A percentile compares a stretch with the other conserved stretches of the same genome.
Conservation (phyloP, 2,329 filamentous ascomycete genomes). For the Alternaria arborescens region DNA sequence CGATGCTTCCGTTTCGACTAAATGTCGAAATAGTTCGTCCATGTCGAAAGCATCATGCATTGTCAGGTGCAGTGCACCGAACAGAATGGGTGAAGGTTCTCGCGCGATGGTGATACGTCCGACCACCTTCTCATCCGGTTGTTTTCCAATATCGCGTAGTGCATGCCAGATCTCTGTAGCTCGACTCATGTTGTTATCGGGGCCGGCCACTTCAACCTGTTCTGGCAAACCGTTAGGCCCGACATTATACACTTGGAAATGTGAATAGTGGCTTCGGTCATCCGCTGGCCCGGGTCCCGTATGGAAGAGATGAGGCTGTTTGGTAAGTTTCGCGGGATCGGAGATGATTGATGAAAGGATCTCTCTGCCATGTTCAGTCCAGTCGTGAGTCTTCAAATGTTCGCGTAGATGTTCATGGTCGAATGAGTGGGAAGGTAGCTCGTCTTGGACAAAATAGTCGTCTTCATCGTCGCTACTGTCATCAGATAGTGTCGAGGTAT, state of each 20-base stretch:
- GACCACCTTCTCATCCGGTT: conserved; percentile 55
- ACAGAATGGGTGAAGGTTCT: conserved; percentile 68
- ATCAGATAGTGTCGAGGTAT: conserved; percentile 47
- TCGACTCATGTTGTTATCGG: conserved; percentile 47
- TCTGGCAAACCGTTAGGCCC: conserved; percentile 56
- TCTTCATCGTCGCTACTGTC: conserved; percentile 49
- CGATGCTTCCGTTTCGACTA: conserved; percentile 59
- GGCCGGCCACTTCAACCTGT: conserved; percentile 44
- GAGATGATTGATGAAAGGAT: conserved; percentile 56
- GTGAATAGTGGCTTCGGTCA: conserved; percentile 56
- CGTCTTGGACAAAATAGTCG: conserved; percentile 50
- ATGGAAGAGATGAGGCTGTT: conserved; percentile 55
- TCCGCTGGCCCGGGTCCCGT: conserved; percentile 52
- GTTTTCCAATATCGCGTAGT: conserved; percentile 46
- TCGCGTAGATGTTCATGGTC: conserved; percentile 56
- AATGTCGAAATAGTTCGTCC: conserved; percentile 65
- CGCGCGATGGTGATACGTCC: conserved; percentile 69
- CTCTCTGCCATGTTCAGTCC: conserved; percentile 52
- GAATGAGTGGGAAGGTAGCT: conserved; percentile 52
- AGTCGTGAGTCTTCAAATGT: conserved; percentile 56
- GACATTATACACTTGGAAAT: conserved; percentile 68
- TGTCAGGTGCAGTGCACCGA: conserved; percentile 67
- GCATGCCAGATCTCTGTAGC: conserved; percentile 45
- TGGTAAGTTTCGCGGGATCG: conserved; percentile 55
- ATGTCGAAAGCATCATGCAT: conserved; percentile 68